Base-by-base conservation (phyloP, 2,329 filamentous ascomycete species). In the Atkinsonella texensis region DNA sequence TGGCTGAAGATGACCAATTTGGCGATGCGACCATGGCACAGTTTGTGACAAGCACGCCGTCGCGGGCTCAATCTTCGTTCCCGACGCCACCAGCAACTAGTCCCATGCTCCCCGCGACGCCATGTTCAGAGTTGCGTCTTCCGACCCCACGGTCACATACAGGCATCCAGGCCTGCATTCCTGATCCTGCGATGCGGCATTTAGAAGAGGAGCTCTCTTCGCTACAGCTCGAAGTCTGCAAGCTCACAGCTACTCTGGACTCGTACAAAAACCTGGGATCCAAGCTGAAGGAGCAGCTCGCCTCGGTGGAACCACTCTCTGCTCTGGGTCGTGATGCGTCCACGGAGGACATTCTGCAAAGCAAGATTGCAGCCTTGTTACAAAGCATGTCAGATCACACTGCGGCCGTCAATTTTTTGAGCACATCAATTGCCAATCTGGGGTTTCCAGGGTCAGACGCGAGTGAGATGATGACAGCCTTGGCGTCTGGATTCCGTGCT, bases 51-150 rank as follows among this genome's bases (percentile, higher is more conserved):
- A 74, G 77, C 60, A 81, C 77, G 3, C 77, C 77, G 0, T 70
- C 71, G 2, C 59, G 66, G 15, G 61, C 64, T 42, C 61, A 65
- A 44, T 60, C 64, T n/a, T 78, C 75, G 0, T 79, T 80, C 55
- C 73, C 73, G 4, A 78, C 76, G 0, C 78, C 78, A 0, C 78
- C 78, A 1, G 70, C 73, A 2, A 81, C 78, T 0, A 81, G 77
- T 42, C 74, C 75, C 1, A 56, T 65, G 0, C 54, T 65, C 0
- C 62, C 56, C 53, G 53, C 59, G 0, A 72, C 73, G 1, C 75
- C 75, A 0, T 68, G 60, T 41, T 70, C 41, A 13, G 35, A 18
- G 28, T 15, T 4, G 31, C 17, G 32, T 31, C 39, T 38, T 2
- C 53, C 42, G 6, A 53, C 55, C 1, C 52, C 57, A 4, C 52